Evolutionary conservation across 805 yeast species (phyloP).

Genomic region (Tetrapisispora fleetii): DNA sequence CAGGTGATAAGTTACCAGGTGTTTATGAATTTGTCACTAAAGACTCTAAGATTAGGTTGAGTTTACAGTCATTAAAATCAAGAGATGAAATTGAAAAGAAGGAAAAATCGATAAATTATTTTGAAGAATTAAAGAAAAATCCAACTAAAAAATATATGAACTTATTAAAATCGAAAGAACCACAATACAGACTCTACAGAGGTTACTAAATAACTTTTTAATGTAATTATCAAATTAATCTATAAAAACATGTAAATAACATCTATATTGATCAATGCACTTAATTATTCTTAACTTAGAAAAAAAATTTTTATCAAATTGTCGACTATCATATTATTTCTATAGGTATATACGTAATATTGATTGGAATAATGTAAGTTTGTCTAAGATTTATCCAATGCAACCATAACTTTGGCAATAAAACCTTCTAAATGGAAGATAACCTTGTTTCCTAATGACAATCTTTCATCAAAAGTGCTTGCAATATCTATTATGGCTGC

Average conservation of each 20-base stretch:
- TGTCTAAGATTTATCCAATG: slow-evolving; percentile 37
- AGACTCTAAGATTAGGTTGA: slow-evolving; percentile 59
- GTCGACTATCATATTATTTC: not conserved
- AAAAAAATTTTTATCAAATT: not conserved
- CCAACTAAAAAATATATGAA: slow-evolving; percentile 62
- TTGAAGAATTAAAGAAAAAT: slow-evolving; percentile 41
- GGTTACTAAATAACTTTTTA: slow-evolving; percentile 41
- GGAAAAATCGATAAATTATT: slow-evolving; percentile 32
- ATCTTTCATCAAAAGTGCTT: slow-evolving; percentile 71
- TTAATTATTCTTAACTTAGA: not conserved
- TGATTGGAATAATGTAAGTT: not conserved
- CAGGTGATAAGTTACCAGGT: slow-evolving; percentile 88
- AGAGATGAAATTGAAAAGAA: slow-evolving; percentile 29
- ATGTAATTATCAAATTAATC: not conserved
- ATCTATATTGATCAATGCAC: not conserved
- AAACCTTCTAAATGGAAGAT: slow-evolving; percentile 95
- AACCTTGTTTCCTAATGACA: slow-evolving; percentile 76
- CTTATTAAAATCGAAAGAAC: slow-evolving; percentile 38
- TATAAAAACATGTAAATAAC: slow-evolving; percentile 1
- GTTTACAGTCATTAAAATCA: slow-evolving; percentile 46
- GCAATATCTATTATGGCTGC: slow-evolving; percentile 45
- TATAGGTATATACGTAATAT: not conserved
- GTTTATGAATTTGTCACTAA: slow-evolving; percentile 71
- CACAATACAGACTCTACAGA: slow-evolving; percentile 49
- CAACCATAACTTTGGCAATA: slow-evolving; percentile 78